These are phyloP conservation scores for Geosmithia flava DNA, from an alignment of 2,329 filamentous ascomycete species.

Conservation along the genomic window DNA sequence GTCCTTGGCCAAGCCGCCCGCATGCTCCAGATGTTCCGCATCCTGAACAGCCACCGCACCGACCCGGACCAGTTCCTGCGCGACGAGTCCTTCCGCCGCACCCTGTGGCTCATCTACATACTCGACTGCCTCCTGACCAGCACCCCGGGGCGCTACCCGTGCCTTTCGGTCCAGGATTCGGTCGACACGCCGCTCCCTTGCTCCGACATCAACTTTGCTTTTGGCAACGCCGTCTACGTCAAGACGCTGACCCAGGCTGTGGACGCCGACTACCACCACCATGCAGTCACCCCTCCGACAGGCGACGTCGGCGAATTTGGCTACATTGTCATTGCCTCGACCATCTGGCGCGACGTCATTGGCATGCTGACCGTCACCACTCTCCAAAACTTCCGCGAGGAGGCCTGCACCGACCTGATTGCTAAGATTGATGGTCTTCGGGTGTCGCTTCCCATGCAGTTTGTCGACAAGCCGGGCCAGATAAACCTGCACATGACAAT, in stretches of 20 bases:
- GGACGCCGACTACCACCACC: slow-evolving; percentile 19
- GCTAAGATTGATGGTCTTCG: slow-evolving; percentile 43
- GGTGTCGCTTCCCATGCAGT: slow-evolving; percentile 42
- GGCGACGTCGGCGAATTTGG: slow-evolving; percentile 48
- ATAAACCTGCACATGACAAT: slow-evolving; percentile 52
- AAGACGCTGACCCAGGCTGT: slow-evolving; percentile 38
- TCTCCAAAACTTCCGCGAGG: slow-evolving; percentile 38
- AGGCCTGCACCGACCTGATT: slow-evolving; percentile 36
- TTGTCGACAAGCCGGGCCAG: slow-evolving; percentile 47
- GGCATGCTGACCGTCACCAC: slow-evolving; percentile 46
- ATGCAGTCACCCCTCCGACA: slow-evolving; percentile 21
- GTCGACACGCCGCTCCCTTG: slow-evolving; percentile 45
- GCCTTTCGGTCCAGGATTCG: slow-evolving; percentile 40
- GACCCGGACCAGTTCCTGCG: slow-evolving; percentile 40
- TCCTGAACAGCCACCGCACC: slow-evolving; percentile 43
- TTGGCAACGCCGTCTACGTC: slow-evolving; percentile 46
- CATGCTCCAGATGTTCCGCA: slow-evolving; percentile 52
- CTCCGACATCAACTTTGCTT: slow-evolving; percentile 50
- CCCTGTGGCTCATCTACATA: slow-evolving; percentile 50
- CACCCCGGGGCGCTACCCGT: slow-evolving; percentile 46
- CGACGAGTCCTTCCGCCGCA: slow-evolving; percentile 48
- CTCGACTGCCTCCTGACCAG: slow-evolving; percentile 50
- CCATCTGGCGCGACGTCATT: slow-evolving; percentile 49
- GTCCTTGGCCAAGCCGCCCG: slow-evolving; percentile 51
- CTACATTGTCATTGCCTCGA: slow-evolving; percentile 47